phyloP scores from a whole-genome alignment of 495 filamentous ascomycete genomes.

The Ramalina intermedia region DNA sequence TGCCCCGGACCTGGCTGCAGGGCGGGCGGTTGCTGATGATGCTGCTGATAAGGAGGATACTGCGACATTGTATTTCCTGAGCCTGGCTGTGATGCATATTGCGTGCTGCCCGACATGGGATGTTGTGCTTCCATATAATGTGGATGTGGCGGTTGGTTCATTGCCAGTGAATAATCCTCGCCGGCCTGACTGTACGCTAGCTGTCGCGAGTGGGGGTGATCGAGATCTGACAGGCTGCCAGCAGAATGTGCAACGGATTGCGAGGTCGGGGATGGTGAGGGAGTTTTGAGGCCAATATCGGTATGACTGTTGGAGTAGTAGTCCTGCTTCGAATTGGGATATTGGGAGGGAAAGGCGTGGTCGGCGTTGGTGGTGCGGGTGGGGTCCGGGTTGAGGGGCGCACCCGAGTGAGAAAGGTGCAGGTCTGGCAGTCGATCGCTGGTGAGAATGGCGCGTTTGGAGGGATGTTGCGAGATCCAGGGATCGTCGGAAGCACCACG shows the following conservation, averaged over 20 bases:
- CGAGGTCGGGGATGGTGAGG: conserved; percentile 31
- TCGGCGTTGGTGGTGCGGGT: conserved; percentile 31
- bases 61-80: conserved; percentile 60
- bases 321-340: conserved; percentile 22
- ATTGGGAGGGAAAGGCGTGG: conserved; percentile 37
- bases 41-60: conserved; percentile 47
- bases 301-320: conserved; percentile 1
- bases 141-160: conserved; percentile 62
- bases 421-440: conserved; percentile 69
- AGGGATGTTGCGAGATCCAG: conserved; percentile 61
- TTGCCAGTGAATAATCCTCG: conserved; percentile 20
- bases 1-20: conserved; percentile 62
- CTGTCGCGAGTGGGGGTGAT: conserved; percentile 6
- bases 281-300: conserved; percentile 18
- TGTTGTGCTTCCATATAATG: conserved; percentile 70
- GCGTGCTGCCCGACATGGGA: conserved; percentile 63
- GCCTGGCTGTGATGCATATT: conserved; percentile 66
- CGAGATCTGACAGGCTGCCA: conserved; percentile 12
- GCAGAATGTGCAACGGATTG: conserved; percentile 13
- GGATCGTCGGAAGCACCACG: conserved; percentile 70
- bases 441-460: conserved; percentile 50
- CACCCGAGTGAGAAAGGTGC: conserved; percentile 45
- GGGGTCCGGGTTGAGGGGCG: not conserved
- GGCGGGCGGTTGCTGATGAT: conserved; percentile 53
- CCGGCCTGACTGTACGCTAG: conserved; percentile 4